These are phyloP conservation scores for Phaeolepiota aurea DNA, from an alignment of 768 basidiomycete genomes.

Conservation along the genomic window DNA sequence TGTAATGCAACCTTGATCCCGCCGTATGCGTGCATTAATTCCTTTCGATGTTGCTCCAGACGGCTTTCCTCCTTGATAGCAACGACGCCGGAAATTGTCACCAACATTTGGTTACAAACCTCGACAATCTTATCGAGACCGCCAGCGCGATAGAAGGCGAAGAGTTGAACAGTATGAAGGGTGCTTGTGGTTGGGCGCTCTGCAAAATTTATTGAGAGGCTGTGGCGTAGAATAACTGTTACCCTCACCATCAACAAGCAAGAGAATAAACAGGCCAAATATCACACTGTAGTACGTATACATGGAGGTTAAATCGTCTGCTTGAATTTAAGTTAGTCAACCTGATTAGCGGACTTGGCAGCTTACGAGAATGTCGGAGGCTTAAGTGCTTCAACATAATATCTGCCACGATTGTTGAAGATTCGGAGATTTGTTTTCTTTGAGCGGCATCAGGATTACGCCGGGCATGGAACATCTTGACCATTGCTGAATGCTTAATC, in stretches of 20 bases:
- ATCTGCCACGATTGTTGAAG: slow-evolving; percentile 61
- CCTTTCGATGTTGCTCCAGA: slow-evolving; percentile 46
- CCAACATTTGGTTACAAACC: slow-evolving; percentile 45
- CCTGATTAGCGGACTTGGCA: neutral
- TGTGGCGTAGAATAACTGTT: slow-evolving; percentile 6
- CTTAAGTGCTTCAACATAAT: slow-evolving; percentile 68
- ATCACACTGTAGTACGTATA: slow-evolving; percentile 42
- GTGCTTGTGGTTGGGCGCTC: slow-evolving; percentile 70
- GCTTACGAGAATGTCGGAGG: slow-evolving; percentile 44
- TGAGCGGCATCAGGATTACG: slow-evolving; percentile 70
- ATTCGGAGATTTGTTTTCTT: slow-evolving; percentile 66
- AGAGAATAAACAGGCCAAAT: slow-evolving; percentile 32
- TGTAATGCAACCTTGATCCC: slow-evolving; percentile 78
- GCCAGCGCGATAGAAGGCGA: slow-evolving; percentile 60
- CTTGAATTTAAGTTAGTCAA: neutral
- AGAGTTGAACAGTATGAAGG: slow-evolving; percentile 76
- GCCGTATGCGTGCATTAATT: slow-evolving; percentile 68
- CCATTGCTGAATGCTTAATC: slow-evolving; percentile 50
- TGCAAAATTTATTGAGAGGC: slow-evolving; percentile 18
- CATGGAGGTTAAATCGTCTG: slow-evolving; percentile 22
- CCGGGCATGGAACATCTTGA: slow-evolving; percentile 79
- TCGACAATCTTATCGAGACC: slow-evolving; percentile 64
- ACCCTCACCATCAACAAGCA: slow-evolving; percentile 45
- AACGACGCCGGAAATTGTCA: slow-evolving; percentile 47
- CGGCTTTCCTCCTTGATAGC: slow-evolving; percentile 47